phyloP scores from a whole-genome alignment of 208 protist species.

The Crithidia expoeki region DNA sequence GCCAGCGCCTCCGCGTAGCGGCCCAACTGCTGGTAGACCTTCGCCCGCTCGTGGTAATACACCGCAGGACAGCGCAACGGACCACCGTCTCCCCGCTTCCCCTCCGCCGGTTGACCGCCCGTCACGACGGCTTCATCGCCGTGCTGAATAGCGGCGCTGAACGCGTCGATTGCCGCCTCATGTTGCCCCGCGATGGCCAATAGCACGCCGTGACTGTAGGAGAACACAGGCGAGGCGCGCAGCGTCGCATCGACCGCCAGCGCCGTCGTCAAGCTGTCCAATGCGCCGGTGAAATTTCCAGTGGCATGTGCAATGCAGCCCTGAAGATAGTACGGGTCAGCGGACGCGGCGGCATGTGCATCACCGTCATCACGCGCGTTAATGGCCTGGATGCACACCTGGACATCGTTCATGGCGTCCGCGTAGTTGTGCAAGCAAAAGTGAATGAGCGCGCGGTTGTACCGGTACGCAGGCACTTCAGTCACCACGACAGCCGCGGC shows the following conservation, averaged over 20 bases:
- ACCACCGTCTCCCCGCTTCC: background rate
- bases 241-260: slow-evolving; percentile 47
- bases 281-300: slow-evolving; percentile 47
- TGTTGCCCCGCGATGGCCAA: slow-evolving; percentile 35
- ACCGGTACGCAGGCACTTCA: slow-evolving; percentile 43
- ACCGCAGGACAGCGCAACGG: background rate
- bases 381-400: slow-evolving; percentile 42
- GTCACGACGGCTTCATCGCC: background rate
- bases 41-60: slow-evolving; percentile 88
- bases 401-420: slow-evolving; percentile 50
- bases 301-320: slow-evolving; percentile 80
- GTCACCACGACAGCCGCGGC: slow-evolving; percentile 14
- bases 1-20: slow-evolving; percentile 53
- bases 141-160: slow-evolving; percentile 58
- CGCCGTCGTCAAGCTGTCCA: slow-evolving; percentile 64
- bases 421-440: slow-evolving; percentile 40
- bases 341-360: slow-evolving; percentile 7
- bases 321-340: slow-evolving; percentile 79
- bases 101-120: background rate
- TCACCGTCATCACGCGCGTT: background rate
- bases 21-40: slow-evolving; percentile 72
- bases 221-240: slow-evolving; percentile 36
- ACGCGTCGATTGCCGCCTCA: slow-evolving; percentile 44
- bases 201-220: slow-evolving; percentile 58
- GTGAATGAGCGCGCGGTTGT: slow-evolving; percentile 57